phyloP scores from a whole-genome alignment of 495 filamentous ascomycete genomes.

The Delitschia confertaspora region DNA sequence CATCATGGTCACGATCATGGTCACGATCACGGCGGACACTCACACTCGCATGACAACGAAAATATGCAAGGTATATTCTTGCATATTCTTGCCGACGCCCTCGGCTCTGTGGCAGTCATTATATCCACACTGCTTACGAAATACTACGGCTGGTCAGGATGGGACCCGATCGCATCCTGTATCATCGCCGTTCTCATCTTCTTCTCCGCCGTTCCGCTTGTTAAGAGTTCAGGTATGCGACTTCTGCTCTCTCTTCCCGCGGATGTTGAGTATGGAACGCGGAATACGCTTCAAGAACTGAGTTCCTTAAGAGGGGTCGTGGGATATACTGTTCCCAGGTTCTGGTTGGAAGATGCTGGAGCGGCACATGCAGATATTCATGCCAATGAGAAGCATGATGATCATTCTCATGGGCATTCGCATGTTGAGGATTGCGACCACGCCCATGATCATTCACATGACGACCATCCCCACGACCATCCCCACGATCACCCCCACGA shows the following conservation, averaged over 20 bases:
- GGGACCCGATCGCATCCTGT: slow-evolving; percentile 89
- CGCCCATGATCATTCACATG: slow-evolving; percentile 1
- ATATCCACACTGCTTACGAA: slow-evolving; percentile 82
- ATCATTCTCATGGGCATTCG: slow-evolving; percentile 31
- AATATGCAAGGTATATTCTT: slow-evolving; percentile 99
- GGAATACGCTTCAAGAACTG: slow-evolving; percentile 76
- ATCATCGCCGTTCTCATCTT: slow-evolving; percentile 91
- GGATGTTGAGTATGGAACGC: slow-evolving; percentile 79
- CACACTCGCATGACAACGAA: slow-evolving; percentile 72
- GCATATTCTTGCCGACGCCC: slow-evolving; percentile 88
- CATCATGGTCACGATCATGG: slow-evolving; percentile 44
- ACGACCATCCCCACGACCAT: slow-evolving; percentile 3
- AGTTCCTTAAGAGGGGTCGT: slow-evolving; percentile 74
- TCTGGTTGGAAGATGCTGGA: slow-evolving; percentile 80
- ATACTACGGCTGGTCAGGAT: slow-evolving; percentile 81
- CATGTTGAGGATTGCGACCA: slow-evolving; percentile 6
- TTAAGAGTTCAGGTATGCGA: slow-evolving; percentile 70
- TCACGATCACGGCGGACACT: slow-evolving; percentile 27
- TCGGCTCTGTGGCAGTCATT: slow-evolving; percentile 90
- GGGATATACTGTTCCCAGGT: slow-evolving; percentile 78
- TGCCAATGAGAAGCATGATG: slow-evolving; percentile 26
- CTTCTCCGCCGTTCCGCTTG: slow-evolving; percentile 75
- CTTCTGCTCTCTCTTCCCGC: slow-evolving; percentile 77
- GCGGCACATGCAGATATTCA: slow-evolving; percentile 31
- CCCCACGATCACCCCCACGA: background rate